Evolutionary conservation across 2,329 filamentous ascomycete species (phyloP).

Genomic region (Diaporthe australafricana): DNA sequence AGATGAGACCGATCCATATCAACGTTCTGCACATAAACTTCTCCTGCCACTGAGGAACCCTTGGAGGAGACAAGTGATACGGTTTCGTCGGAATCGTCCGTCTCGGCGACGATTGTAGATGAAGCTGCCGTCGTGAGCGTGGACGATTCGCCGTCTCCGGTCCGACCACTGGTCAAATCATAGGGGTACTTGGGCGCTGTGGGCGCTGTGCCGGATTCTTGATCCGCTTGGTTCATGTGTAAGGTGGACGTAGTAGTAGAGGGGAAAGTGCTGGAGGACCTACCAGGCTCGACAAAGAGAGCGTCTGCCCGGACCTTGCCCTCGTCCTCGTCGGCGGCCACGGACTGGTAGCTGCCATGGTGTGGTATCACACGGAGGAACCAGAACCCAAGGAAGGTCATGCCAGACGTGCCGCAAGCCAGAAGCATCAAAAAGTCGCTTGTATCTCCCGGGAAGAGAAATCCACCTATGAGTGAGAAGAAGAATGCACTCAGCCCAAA

Average conservation of each 20-base stretch:
- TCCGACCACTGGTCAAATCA: conserved; percentile 36
- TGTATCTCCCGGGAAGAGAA: conserved; percentile 86
- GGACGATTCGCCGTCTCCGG: conserved; percentile 33
- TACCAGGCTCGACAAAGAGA: conserved; percentile 55
- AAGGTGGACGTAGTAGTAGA: conserved; percentile 47
- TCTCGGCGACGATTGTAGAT: conserved; percentile 39
- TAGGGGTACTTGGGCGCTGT: conserved; percentile 14
- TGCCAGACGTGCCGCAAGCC: conserved; percentile 79
- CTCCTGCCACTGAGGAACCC: conserved; percentile 63
- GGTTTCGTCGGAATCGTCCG: conserved; percentile 74
- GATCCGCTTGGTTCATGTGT: conserved; percentile 41
- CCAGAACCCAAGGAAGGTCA: conserved; percentile 83
- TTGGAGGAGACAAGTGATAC: conserved; percentile 85
- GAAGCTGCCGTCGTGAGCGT: conserved; percentile 40
- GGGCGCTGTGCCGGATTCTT: conserved; percentile 31
- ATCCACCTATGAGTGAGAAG: conserved; percentile 83
- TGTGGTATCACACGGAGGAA: conserved; percentile 83
- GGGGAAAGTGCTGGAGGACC: conserved; percentile 50
- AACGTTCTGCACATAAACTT: conserved; percentile 68
- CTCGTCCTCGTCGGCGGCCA: conserved; percentile 54
- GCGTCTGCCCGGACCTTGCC: conserved; percentile 52
- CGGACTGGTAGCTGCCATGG: conserved; percentile 64
- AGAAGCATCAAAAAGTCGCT: conserved; percentile 84
- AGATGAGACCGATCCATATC: conserved; percentile 80
- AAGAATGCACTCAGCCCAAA: conserved; percentile 97